These are phyloP conservation scores for Thecamonas trahens DNA, from an alignment of 78 protist genomes.

Conservation along the genomic window DNA sequence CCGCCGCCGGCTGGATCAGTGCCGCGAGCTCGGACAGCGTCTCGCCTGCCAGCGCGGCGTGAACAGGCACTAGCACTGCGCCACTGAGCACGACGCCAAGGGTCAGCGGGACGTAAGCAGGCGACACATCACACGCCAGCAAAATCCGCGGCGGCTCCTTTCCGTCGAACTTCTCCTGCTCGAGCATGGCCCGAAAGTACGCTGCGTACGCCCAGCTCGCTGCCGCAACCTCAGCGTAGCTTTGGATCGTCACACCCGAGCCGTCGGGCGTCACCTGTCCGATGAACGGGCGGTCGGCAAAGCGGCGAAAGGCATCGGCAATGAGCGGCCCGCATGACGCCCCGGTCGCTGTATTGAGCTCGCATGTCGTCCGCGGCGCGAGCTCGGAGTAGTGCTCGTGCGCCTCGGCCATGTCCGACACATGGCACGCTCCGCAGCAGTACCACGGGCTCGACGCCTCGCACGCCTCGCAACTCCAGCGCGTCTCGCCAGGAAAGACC, in stretches of 20 bases:
- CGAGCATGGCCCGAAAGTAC: background rate
- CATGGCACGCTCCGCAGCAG: too few relatives aligned
- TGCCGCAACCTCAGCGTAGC: background rate
- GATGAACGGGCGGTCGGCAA: background rate
- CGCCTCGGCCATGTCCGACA: background rate
- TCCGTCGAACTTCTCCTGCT: background rate
- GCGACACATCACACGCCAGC: background rate
- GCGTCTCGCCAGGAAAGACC: too few relatives aligned
- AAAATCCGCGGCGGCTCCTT: background rate
- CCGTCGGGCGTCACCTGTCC: background rate
- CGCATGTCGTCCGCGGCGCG: too few relatives aligned
- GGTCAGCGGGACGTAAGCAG: background rate
- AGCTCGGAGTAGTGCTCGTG: background rate
- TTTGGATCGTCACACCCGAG: background rate
- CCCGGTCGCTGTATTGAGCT: too few relatives aligned
- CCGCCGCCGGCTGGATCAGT: background rate
- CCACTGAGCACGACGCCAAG: background rate
- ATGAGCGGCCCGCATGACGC: background rate
- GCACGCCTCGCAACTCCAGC: too few relatives aligned
- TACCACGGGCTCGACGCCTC: too few relatives aligned
- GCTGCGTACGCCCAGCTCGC: background rate
- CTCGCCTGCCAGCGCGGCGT: background rate
- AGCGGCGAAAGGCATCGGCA: background rate
- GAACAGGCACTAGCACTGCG: background rate
- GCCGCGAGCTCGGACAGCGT: background rate